Evolutionary conservation across 805 yeast species (phyloP).

Genomic region (Candida broadrunensis): DNA sequence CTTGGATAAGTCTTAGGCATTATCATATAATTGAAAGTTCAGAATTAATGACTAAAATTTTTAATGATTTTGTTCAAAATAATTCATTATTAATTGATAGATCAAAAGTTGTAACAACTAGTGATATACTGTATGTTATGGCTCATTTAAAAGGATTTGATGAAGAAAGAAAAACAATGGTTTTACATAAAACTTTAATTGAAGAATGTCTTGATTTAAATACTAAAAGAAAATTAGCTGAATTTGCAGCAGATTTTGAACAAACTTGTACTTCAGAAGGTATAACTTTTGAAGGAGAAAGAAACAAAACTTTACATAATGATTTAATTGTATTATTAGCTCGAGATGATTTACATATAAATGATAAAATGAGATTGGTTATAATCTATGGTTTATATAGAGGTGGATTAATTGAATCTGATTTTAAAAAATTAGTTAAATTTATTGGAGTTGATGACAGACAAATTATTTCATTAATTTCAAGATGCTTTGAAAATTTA

Average conservation of each 20-base stretch:
- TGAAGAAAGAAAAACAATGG: constrained; percentile 58
- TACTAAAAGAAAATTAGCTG: constrained; percentile 58
- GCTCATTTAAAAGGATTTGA: constrained; percentile 68
- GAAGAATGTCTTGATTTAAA: constrained; percentile 64
- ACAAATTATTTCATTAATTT: constrained; percentile 57
- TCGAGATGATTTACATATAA: constrained; percentile 45
- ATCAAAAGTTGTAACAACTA: constrained; percentile 57
- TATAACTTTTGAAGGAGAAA: constrained; percentile 61
- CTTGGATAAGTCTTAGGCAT: constrained; percentile 72
- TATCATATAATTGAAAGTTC: constrained; percentile 73
- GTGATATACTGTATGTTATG: constrained; percentile 73
- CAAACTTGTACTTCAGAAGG: constrained; percentile 79
- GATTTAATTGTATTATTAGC: constrained; percentile 56
- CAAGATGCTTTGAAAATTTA: constrained; percentile 40
- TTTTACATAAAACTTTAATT: constrained; percentile 57
- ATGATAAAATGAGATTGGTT: constrained; percentile 74
- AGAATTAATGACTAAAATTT: constrained; percentile 54
- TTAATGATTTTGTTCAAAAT: constrained; percentile 64
- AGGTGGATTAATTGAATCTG: constrained; percentile 75
- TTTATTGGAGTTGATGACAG: constrained; percentile 47
- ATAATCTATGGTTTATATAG: constrained; percentile 74
- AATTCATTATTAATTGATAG: constrained; percentile 76
- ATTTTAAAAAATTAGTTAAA: constrained; percentile 63
- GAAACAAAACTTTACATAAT: constrained; percentile 57
- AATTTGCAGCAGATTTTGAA: constrained; percentile 75